phyloP scores from a whole-genome alignment of 225 moss, liverwort and hornwort genomes.

The Antitrichia curtipendula region DNA sequence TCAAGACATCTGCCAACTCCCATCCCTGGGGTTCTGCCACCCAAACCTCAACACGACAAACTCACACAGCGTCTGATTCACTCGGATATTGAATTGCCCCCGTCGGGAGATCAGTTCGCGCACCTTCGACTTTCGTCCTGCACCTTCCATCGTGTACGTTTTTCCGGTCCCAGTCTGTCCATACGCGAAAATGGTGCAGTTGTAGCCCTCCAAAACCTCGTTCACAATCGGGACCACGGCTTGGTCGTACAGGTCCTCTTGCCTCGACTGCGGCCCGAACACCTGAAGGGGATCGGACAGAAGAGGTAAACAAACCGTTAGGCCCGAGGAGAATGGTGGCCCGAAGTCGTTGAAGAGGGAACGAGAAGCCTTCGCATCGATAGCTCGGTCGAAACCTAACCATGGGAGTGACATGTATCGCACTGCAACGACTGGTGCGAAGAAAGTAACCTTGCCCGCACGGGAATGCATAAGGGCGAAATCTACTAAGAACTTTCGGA shows the following conservation, averaged over 20 bases:
- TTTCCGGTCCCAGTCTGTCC: conserved; percentile 96
- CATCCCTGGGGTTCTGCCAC: background rate
- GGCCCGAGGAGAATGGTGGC: background rate
- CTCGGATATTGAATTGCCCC: background rate
- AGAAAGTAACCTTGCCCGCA: background rate
- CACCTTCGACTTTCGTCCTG: conserved; percentile 78
- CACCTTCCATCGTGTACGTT: conserved; percentile 99
- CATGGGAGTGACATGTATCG: background rate
- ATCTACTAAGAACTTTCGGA: background rate
- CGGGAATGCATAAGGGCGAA: too few species aligned
- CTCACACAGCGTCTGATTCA: background rate
- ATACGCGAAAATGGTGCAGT: conserved; percentile 96
- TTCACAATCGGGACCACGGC: conserved; percentile 87
- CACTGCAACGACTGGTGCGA: too few species aligned
- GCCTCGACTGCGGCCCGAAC: conserved; percentile 79
- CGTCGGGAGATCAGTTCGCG: too few species aligned
- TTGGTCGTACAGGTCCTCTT: conserved; percentile 86
- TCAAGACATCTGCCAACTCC: background rate
- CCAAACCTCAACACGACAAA: background rate
- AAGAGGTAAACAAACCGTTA: background rate
- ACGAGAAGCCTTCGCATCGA: too few species aligned
- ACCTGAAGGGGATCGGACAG: conserved; percentile 40
- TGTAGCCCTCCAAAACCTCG: conserved; percentile 91
- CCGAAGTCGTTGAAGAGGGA: too few species aligned
- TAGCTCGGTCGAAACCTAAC: too few species aligned